These are phyloP conservation scores for Russula vinacea DNA, from an alignment of 768 basidiomycete genomes.

Conservation along the genomic window DNA sequence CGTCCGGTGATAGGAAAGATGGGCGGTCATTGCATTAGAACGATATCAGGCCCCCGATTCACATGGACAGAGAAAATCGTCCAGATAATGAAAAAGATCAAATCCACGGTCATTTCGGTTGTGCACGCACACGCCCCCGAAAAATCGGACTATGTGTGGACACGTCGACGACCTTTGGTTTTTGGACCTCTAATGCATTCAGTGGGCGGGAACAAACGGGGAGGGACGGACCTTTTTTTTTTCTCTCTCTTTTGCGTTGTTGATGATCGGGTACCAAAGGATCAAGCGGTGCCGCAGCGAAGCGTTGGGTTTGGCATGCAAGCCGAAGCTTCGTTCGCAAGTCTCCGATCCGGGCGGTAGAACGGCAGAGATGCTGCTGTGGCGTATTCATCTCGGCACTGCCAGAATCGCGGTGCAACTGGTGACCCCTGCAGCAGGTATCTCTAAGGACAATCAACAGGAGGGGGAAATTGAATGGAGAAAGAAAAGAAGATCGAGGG, in stretches of 20 bases:
- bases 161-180: not conserved
- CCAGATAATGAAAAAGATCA: not conserved
- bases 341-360: conserved; percentile 12
- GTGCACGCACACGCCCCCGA: not conserved
- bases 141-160: not conserved
- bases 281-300: not conserved
- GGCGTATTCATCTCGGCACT: conserved; percentile 1
- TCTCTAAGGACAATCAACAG: not conserved
- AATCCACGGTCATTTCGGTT: not conserved
- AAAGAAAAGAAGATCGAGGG: not conserved
- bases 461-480: not conserved
- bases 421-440: too few species aligned
- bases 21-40: not conserved
- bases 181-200: not conserved
- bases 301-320: not conserved
- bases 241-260: not conserved
- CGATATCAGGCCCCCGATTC: not conserved
- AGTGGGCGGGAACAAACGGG: not conserved
- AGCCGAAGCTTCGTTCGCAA: conserved; percentile 16
- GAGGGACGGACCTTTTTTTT: not conserved
- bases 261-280: not conserved
- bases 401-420: not conserved
- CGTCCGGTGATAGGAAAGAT: not conserved
- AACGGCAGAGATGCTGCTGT: conserved; percentile 5
- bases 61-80: not conserved